Evolutionary conservation across 2,329 filamentous ascomycete genomes (phyloP), one percentile per base, ranked within the genome.

Genomic region (Teratosphaeria gauchensis): DNA sequence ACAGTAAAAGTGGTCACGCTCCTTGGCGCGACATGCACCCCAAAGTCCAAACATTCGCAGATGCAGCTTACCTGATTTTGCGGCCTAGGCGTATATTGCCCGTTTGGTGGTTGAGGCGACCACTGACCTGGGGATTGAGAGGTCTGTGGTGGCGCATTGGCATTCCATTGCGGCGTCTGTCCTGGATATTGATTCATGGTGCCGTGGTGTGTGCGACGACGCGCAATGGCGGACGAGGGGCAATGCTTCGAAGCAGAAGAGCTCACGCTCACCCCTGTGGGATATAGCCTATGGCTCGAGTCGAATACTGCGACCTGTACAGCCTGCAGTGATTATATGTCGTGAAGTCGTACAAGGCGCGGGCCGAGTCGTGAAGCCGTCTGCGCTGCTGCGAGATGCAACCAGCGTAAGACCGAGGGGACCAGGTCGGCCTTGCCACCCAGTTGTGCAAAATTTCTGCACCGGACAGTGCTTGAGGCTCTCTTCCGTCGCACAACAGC

Each of bases 101-200:
- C 69, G 58, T 72, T 72, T 30, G 66, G 66, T 33, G 68, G 70
- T 58, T 68, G 69, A 42, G 68, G 69, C 46, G 68, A 67, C 67
- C 65, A 69, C 58, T 57, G 61, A 19, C 52, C 53, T 32, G 56
- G 64, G 32, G 57, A 59, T 48, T 60, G 62, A 51, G 62, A 56
- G 16, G 63, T 64, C 4, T 61, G 56, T 21, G 64, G 59, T 52
- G 62, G 58, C n/a, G 55, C 57, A 53, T 64, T 64, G 7, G 63
- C 62, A 60, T 54, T 66, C 65, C 65, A 66, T 55, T 63, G 60
- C 33, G 59, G 59, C 28, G 56, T 53, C 52, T 60, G 59, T 16
- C 56, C 53, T 46, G 63, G 65, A 30, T 63, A 60, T 48, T 63
- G 62, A 60, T 65, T 65, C 65, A 61, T 61, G 38, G 53, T 51